These are phyloP conservation scores for Aurinia saxatilis DNA, from an alignment of 345 rosid species.

Conservation along the genomic window DNA sequence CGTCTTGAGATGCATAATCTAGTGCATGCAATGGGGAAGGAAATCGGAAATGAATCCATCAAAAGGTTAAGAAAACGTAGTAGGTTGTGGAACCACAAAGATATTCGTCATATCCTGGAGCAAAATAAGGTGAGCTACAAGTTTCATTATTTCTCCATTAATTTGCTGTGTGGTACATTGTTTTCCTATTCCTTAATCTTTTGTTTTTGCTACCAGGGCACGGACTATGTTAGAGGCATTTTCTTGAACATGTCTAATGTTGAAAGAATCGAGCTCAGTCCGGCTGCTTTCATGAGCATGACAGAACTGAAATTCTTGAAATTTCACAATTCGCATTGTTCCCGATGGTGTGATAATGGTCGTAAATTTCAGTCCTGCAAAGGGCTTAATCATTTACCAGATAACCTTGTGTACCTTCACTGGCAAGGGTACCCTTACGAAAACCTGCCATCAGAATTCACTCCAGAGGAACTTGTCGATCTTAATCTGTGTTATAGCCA, in stretches of 20 bases:
- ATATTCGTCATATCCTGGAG: constrained; percentile 16
- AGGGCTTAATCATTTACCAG: constrained; percentile 13
- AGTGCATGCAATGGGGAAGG: constrained; percentile 24
- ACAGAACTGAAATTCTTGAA: constrained; percentile 30
- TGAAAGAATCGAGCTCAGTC: neutral
- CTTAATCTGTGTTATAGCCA: constrained; percentile 12
- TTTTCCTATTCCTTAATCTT: neutral
- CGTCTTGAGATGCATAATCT: constrained; percentile 34
- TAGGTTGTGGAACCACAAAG: constrained; percentile 29
- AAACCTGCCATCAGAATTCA: constrained; percentile 19
- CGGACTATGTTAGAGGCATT: constrained; percentile 27
- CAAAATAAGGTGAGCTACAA: neutral
- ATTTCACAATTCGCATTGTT: constrained; percentile 16
- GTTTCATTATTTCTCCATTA: neutral
- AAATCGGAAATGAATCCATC: constrained; percentile 14
- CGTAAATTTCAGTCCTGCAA: neutral
- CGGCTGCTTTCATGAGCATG: constrained; percentile 23
- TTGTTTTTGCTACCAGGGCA: constrained; percentile 17
- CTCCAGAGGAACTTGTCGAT: constrained; percentile 19
- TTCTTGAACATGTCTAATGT: constrained; percentile 18
- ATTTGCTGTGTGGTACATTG: neutral
- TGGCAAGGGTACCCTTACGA: constrained; percentile 29
- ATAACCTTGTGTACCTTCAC: constrained; percentile 23
- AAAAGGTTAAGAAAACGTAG: constrained; percentile 11
- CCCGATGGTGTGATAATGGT: neutral